Percentiles rank a stretch among this genome's conserved stretches.
phyloP scores from a whole-genome alignment of 148 eudicot genomes.

The Heliosperma pusillum region DNA sequence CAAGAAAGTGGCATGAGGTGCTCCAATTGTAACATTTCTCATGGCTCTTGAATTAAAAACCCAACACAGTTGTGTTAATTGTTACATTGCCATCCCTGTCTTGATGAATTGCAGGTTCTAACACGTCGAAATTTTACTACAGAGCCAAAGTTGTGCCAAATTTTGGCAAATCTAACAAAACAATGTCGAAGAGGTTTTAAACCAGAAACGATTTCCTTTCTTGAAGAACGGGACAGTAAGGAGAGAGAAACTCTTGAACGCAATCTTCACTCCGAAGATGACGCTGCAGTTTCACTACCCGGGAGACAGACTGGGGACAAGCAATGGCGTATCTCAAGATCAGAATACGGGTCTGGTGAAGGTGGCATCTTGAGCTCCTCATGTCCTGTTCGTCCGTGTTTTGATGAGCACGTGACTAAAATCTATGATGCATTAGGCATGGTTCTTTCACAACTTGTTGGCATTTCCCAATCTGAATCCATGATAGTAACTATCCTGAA shows the following conservation, averaged over 20 bases:
- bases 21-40: not conserved
- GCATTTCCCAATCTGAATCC: constrained; percentile 38
- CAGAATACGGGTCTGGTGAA: constrained; percentile 70
- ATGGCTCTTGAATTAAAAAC: constrained; percentile 4
- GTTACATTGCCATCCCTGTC: constrained; percentile 13
- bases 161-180: constrained; percentile 58
- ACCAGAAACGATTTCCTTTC: constrained; percentile 39
- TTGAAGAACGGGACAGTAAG: constrained; percentile 63
- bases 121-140: constrained; percentile 63
- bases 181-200: constrained; percentile 52
- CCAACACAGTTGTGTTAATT: not conserved
- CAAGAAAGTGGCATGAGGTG: constrained; percentile 97
- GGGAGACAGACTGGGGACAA: constrained; percentile 92
- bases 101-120: constrained; percentile 53
- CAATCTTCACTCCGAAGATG: constrained; percentile 47
- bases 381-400: constrained; percentile 80
- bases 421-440: constrained; percentile 59
- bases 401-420: constrained; percentile 85
- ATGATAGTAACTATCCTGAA: constrained; percentile 43
- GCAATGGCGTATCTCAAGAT: constrained; percentile 89
- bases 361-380: constrained; percentile 46
- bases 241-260: constrained; percentile 62
- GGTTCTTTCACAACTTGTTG: constrained; percentile 45
- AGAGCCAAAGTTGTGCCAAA: constrained; percentile 47
- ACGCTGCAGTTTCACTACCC: constrained; percentile 64